Base-by-base conservation (phyloP, 352 stramenopile species). In the Pythium biforme region DNA sequence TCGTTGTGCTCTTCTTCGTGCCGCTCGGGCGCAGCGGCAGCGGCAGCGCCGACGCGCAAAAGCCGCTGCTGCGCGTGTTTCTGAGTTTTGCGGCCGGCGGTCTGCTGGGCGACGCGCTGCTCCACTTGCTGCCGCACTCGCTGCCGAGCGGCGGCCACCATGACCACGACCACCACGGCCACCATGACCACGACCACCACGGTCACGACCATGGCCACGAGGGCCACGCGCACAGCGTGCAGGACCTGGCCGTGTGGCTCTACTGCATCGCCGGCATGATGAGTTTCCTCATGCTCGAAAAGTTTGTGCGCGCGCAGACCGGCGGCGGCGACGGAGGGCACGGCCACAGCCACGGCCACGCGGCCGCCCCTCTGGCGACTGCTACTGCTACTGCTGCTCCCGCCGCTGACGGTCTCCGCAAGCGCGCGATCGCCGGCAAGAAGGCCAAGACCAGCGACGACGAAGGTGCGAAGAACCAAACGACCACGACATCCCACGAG, bases 81-180 rank as follows among this genome's bases (percentile, higher is more conserved):
- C 70, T 97, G 53, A 92, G 81, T 40, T 97, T 97, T 60, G 85
- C 90, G 22, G 85, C 86, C 6, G 91, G 90, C 25, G 91, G 86
- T 4, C 65, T 97, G 53, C 69, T 97, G 10, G 91, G 91, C 39
- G 91, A 97, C 46, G 86, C 93, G 27, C 86, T 97, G 66, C 68
- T 97, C 55, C 91, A 97, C 72, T 68, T 96, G 37, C 75, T 97
- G 34, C 91, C 91, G 37, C 91, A 97, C 65, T 90, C 93, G 34
- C 73, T 97, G 1, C 77, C 81, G 0, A 63, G 66, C 34, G 47
- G 56, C 23, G 46, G 57, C 47, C 23, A 41, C 37, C 56, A 62
- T 31, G 34, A n/a, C 51, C 51, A 58, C 19, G 34, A 22, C 12
- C 51, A 58, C 37, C 2, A 34, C 31, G 31, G 31, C 50, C 26